phyloP scores from a whole-genome alignment of 768 basidiomycete genomes.

The Suillus bovinus region DNA sequence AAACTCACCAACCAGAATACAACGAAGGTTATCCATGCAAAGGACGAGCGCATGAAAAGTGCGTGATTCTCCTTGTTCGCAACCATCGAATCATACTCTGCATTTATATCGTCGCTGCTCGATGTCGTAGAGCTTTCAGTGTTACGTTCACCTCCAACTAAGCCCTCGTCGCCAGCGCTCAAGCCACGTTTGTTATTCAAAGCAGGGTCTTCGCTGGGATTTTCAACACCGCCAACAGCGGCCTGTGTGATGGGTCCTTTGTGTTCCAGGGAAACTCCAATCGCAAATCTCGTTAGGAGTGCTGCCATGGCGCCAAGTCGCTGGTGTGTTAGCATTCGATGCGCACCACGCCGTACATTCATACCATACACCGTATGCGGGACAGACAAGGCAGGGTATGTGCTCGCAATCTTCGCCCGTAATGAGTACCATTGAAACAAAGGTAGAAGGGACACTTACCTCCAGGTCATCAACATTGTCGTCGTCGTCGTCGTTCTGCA shows the following conservation, averaged over 20 bases:
- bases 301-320: conserved; percentile 58
- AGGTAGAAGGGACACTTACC: background rate
- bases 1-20: conserved; percentile 73
- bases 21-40: conserved; percentile 64
- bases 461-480: conserved; percentile 1
- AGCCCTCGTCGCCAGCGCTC: background rate
- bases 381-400: conserved; percentile 7
- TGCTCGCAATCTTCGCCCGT: background rate
- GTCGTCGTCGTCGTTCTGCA: background rate
- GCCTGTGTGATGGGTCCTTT: conserved; percentile 7
- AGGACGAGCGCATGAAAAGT: conserved; percentile 52
- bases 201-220: conserved; percentile 1
- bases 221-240: background rate
- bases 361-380: conserved; percentile 21
- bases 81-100: conserved; percentile 22
- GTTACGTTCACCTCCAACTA: background rate
- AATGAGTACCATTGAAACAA: background rate
- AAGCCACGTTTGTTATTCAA: background rate
- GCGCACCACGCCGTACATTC: background rate
- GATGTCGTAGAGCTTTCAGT: conserved; percentile 9
- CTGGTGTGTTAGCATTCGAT: conserved; percentile 49
- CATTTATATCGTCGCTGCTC: conserved; percentile 10
- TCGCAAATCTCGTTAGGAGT: conserved; percentile 52
- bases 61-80: conserved; percentile 51
- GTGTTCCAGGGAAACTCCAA: conserved; percentile 38